Conservation (phyloP, 83 land plant genomes). For the Diphasiastrum complanatum region DNA sequence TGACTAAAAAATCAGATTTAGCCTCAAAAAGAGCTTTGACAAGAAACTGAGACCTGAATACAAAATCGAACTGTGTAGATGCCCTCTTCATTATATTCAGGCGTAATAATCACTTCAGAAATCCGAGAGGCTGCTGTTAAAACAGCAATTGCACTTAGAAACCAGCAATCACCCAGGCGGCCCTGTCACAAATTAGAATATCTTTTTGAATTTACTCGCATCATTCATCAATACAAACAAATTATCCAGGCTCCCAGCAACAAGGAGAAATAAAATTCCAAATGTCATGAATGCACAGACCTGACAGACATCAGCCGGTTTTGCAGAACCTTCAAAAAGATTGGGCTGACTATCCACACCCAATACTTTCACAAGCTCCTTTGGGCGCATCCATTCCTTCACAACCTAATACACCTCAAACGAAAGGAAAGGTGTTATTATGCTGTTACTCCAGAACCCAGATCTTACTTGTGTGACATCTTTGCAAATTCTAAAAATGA, state of each 20-base stretch:
- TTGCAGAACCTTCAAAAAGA: slow-evolving; percentile 72
- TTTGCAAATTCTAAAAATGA: too few relatives aligned
- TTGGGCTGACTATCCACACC: slow-evolving; percentile 46
- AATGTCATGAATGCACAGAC: slow-evolving; percentile 23
- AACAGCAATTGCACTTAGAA: slow-evolving; percentile 98
- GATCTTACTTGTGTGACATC: too few relatives aligned
- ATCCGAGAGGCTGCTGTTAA: slow-evolving; percentile 86
- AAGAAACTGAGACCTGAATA: slow-evolving; percentile 97
- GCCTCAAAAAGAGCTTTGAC: too few relatives aligned
- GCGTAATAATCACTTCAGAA: slow-evolving; percentile 91
- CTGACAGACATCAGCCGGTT: slow-evolving; percentile 99
- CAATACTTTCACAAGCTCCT: slow-evolving; percentile 54
- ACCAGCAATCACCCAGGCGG: slow-evolving; percentile 99
- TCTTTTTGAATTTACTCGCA: background rate
- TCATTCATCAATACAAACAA: background rate
- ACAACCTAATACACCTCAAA: slow-evolving; percentile 57
- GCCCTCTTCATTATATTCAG: slow-evolving; percentile 93
- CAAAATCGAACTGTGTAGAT: slow-evolving; percentile 96
- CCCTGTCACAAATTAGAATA: slow-evolving; percentile 48
- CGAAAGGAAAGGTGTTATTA: background rate
- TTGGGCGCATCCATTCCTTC: slow-evolving; percentile 81
- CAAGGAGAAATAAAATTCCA: background rate
- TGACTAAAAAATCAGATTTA: too few relatives aligned
- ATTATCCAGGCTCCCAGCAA: background rate
- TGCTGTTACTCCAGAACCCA: too few relatives aligned